phyloP scores from a whole-genome alignment of 345 rosid genomes.

The Hibiscus trionum region DNA sequence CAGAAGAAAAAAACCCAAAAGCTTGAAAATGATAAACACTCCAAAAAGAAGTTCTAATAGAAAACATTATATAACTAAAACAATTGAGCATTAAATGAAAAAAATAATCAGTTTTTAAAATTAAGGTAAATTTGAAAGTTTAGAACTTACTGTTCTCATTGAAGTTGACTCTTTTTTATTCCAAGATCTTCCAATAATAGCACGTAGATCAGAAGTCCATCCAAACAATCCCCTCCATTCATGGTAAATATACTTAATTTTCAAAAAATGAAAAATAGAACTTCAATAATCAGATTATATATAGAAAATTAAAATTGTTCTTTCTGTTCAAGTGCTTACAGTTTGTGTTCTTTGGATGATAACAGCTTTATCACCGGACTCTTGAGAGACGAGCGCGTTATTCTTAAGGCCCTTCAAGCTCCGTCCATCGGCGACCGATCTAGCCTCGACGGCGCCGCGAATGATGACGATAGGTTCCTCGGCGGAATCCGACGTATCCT shows the following conservation, averaged over 20 bases:
- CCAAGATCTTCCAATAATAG: conserved; percentile 63
- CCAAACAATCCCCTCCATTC: conserved; percentile 83
- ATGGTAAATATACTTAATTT: conserved; percentile 62
- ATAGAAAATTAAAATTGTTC: background rate
- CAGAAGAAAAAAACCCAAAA: background rate
- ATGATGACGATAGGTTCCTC: conserved; percentile 44
- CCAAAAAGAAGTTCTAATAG: background rate
- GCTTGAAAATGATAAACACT: background rate
- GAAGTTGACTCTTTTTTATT: conserved; percentile 55
- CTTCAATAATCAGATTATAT: background rate
- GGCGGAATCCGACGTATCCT: conserved; percentile 14
- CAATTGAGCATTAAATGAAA: background rate
- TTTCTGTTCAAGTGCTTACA: conserved; percentile 20
- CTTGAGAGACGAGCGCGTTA: conserved; percentile 44
- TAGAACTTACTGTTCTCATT: conserved; percentile 43
- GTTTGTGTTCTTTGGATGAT: conserved; percentile 74
- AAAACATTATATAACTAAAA: background rate
- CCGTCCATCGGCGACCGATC: conserved; percentile 32
- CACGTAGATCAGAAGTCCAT: conserved; percentile 52
- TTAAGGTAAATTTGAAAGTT: background rate
- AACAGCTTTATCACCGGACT: conserved; percentile 79
- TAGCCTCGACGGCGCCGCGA: conserved; percentile 58
- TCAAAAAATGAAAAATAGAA: background rate
- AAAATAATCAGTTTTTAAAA: background rate
- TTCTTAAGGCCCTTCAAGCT: conserved; percentile 32